Conservation (phyloP, 2,329 filamentous ascomycete species). For the Stagonosporopsis rhizophila region DNA sequence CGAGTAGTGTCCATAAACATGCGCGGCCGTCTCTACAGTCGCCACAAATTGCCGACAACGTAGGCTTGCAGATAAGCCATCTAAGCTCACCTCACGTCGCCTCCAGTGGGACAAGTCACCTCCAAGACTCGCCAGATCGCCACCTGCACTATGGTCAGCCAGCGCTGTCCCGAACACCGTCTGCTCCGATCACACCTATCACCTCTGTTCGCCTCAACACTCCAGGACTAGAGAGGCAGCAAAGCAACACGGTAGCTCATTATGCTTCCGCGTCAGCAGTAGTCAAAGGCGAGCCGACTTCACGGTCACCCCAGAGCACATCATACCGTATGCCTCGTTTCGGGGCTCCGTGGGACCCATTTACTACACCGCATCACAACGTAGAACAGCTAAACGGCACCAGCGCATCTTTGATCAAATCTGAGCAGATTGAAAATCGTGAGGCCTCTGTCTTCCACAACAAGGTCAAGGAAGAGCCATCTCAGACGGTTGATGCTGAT, state of each 20-base stretch:
- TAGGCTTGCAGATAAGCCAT: neutral
- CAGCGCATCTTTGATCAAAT: neutral
- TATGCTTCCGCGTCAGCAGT: neutral
- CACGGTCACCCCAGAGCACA: neutral
- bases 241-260: neutral
- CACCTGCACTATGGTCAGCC: neutral
- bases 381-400: neutral
- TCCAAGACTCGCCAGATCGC: neutral
- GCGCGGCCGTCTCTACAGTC: neutral
- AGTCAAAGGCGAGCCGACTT: neutral
- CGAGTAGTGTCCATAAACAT: neutral
- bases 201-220: neutral
- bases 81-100: neutral
- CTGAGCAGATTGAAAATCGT: neutral
- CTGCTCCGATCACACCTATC: neutral
- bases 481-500: slow-evolving; percentile 23
- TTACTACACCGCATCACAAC: neutral
- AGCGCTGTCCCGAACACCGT: neutral
- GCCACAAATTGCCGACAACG: neutral
- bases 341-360: neutral
- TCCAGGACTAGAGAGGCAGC: neutral
- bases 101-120: neutral
- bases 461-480: neutral
- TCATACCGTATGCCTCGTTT: neutral
- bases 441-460: neutral